Evolutionary conservation across 2,329 filamentous ascomycete species (phyloP), one percentile per base, ranked within the genome.

Genomic region (Rhynchosporium agropyri): DNA sequence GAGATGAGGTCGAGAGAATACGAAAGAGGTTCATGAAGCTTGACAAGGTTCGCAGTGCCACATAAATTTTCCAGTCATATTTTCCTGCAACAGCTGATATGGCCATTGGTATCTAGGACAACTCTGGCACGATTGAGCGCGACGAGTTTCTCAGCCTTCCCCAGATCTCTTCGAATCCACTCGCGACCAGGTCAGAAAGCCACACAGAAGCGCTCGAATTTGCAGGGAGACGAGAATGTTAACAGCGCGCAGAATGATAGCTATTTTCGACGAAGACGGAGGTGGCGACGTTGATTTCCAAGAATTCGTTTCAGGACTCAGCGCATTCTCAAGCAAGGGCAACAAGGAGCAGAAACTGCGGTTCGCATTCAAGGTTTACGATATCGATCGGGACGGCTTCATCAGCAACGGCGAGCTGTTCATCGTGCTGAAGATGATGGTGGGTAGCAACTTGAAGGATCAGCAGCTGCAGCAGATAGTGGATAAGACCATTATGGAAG

Each of bases 381-480:
- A 99, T 77, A 98, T 99, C 74, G 95, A 99, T 79, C 91, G 95
- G 65, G 95, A 99, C 77, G 95, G 95, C 29, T 99, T 91, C 80
- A 99, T 99, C 75, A 96, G 91, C 81, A 99, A 99, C 78, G 95
- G 95, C 73, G 95, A 99, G 82, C 85, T 99, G 58, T 99, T 98
- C 78, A 98, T 99, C 74, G 95, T 99, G 74, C 84, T 99, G 74
- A 99, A 99, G 89, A 99, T 99, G 95, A 99, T 99, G 95, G 95
- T 99, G 58, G 95, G 95, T 64, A 97, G 91, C 81, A 99, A 99
- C 78, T 81, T 99, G 74, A 99, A 99, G 84, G 95, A 99, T 77
- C 92, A 97, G 79, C 95, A 99, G 80, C 80, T 99, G 76, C 95
- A 99, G 81, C 95, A 94, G 86, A 99, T 99, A 76, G 95, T 99